These are phyloP conservation scores for Trichoderma pleuroti DNA, from an alignment of 2,329 filamentous ascomycete genomes.

Conservation along the genomic window DNA sequence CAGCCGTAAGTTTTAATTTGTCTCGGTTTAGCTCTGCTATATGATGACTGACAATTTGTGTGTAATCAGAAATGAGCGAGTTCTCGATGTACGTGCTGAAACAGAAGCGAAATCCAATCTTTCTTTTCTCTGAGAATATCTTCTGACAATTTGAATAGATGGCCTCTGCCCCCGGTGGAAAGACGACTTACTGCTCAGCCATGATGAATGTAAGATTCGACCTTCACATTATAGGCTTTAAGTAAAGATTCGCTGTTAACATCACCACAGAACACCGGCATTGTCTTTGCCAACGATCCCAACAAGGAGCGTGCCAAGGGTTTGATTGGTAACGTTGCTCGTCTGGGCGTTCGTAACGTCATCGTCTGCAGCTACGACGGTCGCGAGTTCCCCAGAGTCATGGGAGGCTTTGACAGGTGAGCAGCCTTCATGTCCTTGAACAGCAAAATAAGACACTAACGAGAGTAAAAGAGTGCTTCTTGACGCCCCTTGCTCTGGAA, in stretches of 20 bases:
- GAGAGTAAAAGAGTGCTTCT: constrained; percentile 61
- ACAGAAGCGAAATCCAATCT: not conserved
- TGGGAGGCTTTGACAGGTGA: constrained; percentile 85
- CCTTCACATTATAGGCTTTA: constrained; percentile 43
- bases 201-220: constrained; percentile 36
- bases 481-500: constrained; percentile 93
- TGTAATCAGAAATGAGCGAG: constrained; percentile 66
- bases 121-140: not conserved
- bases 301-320: constrained; percentile 92
- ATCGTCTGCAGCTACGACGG: constrained; percentile 96
- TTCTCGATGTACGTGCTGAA: constrained; percentile 62
- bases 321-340: constrained; percentile 97
- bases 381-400: constrained; percentile 86
- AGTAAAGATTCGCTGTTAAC: not conserved
- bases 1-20: constrained; percentile 49
- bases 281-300: constrained; percentile 93
- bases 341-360: constrained; percentile 87
- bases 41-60: not conserved
- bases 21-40: not conserved
- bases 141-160: constrained; percentile 20
- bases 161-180: constrained; percentile 30
- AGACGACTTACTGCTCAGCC: constrained; percentile 64
- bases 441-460: not conserved
- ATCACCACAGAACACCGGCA: constrained; percentile 81
- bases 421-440: not conserved